Conservation (phyloP, 495 filamentous ascomycete species). For the Xylaria sp. region DNA sequence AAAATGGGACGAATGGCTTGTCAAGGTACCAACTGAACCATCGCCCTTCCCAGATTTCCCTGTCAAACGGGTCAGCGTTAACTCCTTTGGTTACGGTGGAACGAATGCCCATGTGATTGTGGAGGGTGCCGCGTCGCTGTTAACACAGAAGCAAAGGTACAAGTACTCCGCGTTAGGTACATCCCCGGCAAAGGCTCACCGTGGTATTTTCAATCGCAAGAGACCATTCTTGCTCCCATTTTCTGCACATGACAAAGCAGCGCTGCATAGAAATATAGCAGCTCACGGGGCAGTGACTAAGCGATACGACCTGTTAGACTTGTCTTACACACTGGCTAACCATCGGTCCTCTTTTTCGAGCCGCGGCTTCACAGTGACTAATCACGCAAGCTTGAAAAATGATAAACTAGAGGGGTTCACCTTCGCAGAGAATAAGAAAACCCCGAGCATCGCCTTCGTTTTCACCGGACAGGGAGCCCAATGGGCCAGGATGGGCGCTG, state of each 20-base stretch:
- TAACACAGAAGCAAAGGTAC: not conserved
- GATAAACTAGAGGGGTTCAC: too few relatives aligned
- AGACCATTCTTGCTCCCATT: not conserved
- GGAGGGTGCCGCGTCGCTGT: not conserved
- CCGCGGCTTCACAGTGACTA: not conserved
- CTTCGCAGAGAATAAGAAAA: not conserved
- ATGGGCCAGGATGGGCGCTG: not conserved
- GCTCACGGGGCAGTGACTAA: not conserved
- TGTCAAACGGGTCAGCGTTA: not conserved
- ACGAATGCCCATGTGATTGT: not conserved
- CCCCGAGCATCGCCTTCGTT: not conserved
- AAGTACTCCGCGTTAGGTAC: too few relatives aligned
- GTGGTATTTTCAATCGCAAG: not conserved
- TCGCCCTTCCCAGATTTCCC: not conserved
- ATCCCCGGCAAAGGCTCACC: too few relatives aligned
- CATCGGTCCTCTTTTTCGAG: not conserved
- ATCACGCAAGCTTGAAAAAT: too few relatives aligned
- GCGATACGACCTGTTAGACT: not conserved
- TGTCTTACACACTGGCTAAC: not conserved
- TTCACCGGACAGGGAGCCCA: constrained; percentile 50
- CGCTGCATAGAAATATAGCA: not conserved
- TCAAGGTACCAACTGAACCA: not conserved
- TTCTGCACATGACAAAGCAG: not conserved
- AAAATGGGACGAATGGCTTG: not conserved
- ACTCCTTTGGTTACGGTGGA: not conserved